Evolutionary conservation across 495 filamentous ascomycete species (phyloP), one percentile per base, ranked within the genome.

Genomic region (Amphirosellinia nigrospora): DNA sequence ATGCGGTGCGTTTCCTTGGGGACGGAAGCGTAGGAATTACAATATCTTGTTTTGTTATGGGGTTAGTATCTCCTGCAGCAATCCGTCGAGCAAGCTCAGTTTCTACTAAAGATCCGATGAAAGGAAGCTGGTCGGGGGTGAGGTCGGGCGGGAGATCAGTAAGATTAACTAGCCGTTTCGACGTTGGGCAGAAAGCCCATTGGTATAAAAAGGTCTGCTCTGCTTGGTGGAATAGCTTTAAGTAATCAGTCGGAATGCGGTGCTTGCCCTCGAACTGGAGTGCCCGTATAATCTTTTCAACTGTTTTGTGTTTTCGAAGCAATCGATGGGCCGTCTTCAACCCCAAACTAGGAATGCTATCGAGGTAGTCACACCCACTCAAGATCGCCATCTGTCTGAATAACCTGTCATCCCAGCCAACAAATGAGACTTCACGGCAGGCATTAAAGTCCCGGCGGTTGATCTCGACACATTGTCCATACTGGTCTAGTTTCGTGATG

Each of bases 351-450:
- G 86, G 88, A 69, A 98, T 92, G 72, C 89, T 91, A 7, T 89
- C 84, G 60, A 98, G 86, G 79, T 99, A 99, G 78, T 99, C 96
- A 79, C 96, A 99, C n/a, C 96, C 96, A 78, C 94, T 97, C 26
- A 99, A 77, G 64, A 99, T 98, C 61, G 94, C 94, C 96, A 99
- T 99, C 26, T 86, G 89, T 58, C 96, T 86, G 74, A 99, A 99
- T 66, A 98, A 92, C 8, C 82, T 84, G 79, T 98, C 93, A 3
- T 92, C 91, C 95, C 96, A 99, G 16, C 94, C 95, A 15, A 93
- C 90, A 21, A 99, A 80, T 61, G 89, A 96, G 48, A 98, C 87
- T 68, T 97, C 95, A 53, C 91, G 90, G 70, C 94, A 96, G 48
- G 91, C 89, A 41, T 92, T 91, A 73, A 99, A 98, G 71, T 97